Base-by-base conservation (phyloP, 306 rosid species). In the Datisca glomerata region DNA sequence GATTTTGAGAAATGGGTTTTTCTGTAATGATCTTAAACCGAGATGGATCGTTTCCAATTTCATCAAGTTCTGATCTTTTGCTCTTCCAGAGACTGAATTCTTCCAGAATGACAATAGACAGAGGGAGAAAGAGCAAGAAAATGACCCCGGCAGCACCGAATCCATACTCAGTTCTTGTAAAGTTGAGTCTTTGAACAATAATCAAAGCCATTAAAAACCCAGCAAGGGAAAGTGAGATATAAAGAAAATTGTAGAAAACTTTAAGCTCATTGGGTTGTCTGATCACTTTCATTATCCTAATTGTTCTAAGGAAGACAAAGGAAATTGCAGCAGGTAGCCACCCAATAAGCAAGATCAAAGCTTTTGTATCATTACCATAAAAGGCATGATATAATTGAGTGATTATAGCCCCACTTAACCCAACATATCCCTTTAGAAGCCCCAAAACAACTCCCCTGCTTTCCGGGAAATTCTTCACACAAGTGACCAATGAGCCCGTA, bases 361-460 rank as follows among this genome's bases (percentile, higher is more conserved):
- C 36, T 38, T 55, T 37, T 5, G 55, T 20, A 41, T 60, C 53
- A 23, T 27, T 7, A 6, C 73, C 68, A 29, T 55, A 60, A 3
- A 55, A 45, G 1, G 58, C 67, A n/a, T 53, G 53, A 29, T 32
- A 66, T 12, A 66, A 40, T 15, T 66, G 67, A 6, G 73, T 67
- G 3, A 60, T 43, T 11, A 67, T 67, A 21, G 68, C 64, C 5
- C 68, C 73, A 20, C 60, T 67, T 1, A 60, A 51, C 22, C 93
- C 87, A 1, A 74, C 77, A 18, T 74, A 85, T 8, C 96, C 96
- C 41, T 85, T 85, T 38, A 85, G 46, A 21, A 85, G 80, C 11
- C 93, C 96, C 24, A 80, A 72, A 24, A 85, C 65, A 1, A 78
- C 79, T 6, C 93, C 96, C 8, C 93, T 65, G 36, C 55, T 74